Base-by-base conservation (phyloP, 1,284 basidiomycete genomes). In the Ganoderma multipileum region DNA sequence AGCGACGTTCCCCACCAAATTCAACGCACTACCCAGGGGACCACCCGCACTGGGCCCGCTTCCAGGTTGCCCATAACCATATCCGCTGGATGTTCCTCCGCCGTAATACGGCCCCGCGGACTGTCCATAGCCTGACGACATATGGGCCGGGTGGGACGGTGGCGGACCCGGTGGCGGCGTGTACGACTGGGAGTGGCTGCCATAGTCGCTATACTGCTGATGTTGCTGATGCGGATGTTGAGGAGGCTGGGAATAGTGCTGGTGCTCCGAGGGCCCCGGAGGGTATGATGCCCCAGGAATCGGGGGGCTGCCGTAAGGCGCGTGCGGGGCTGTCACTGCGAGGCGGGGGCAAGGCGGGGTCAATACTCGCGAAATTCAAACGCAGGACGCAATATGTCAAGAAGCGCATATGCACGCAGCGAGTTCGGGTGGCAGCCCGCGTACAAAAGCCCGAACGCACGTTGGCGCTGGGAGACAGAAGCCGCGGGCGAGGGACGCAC, bases 1-100 rank as follows among this genome's bases (percentile, higher is more conserved):
- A 3, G 71, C 72, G 16, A 71, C 71, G 50, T 70, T 70, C 57
- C 70, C 71, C 7, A 74, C 71, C 62, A 72, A 16, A 38, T 67
- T 72, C 62, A 69, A 61, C 57, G 74, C 74, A 20, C 64, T 65
- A 33, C 67, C 70, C n/a, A 75, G n/a, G n/a, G 73, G 74, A 3
- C 72, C 71, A 18, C 72, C 61, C 61, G 50, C 58, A 57, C n/a
- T 60, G n/a, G n/a, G 23, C 38, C 38, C 59, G 55, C 23, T n/a
- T 28, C 36, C 61, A 39, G 23, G 3, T 16, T 23, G 36, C 30
- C 47, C 61, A 18, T 62, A 33, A 7, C 28, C 33, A 58, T 58
- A 58, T 20, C 20, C 36, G 3, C 63, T 54, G 9, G 63, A 36
- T 1, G 64, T 41, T 4, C 26, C 55, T 11, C 55, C 64, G n/a